These are phyloP conservation scores for Cystobasidium onofrii DNA, from an alignment of 768 basidiomycete genomes.

Conservation along the genomic window DNA sequence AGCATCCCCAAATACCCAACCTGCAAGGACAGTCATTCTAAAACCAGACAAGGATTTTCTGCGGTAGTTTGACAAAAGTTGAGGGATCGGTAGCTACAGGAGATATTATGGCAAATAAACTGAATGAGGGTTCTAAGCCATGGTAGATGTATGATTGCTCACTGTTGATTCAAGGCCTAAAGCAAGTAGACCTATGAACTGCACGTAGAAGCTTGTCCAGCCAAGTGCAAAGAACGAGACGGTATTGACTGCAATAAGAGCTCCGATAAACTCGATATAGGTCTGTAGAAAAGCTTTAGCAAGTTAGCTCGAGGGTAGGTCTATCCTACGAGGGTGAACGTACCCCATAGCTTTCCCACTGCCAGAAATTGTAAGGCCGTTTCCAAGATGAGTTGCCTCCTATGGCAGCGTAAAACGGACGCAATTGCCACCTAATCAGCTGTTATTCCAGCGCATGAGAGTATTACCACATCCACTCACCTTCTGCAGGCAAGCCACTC, in stretches of 20 bases:
- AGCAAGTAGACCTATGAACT: conserved; percentile 36
- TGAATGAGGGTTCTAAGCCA: background rate
- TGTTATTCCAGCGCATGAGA: background rate
- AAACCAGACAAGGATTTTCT: conserved; percentile 37
- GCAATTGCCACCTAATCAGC: background rate
- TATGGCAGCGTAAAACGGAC: background rate
- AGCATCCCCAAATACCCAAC: conserved; percentile 37
- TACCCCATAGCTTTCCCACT: conserved; percentile 30
- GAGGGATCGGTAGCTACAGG: conserved; percentile 39
- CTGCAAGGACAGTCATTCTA: conserved; percentile 32
- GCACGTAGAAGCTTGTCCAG: conserved; percentile 31
- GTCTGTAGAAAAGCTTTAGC: background rate
- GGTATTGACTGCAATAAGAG: conserved; percentile 33
- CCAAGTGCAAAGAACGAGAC: conserved; percentile 35
- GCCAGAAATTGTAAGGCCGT: conserved; percentile 35
- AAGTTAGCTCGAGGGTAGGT: background rate
- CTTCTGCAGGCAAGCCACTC: background rate
- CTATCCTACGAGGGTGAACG: background rate
- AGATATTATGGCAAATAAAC: no score
- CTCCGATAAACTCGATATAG: conserved; percentile 38
- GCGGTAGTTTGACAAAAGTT: conserved; percentile 36
- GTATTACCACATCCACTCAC: background rate
- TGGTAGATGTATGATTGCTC: background rate
- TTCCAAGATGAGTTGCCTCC: background rate
- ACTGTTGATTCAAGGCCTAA: conserved; percentile 39